Percentiles rank a stretch among this genome's conserved stretches.
Evolutionary conservation across 345 rosid genomes (phyloP).

Genomic region (Citrus mangshanensis): DNA sequence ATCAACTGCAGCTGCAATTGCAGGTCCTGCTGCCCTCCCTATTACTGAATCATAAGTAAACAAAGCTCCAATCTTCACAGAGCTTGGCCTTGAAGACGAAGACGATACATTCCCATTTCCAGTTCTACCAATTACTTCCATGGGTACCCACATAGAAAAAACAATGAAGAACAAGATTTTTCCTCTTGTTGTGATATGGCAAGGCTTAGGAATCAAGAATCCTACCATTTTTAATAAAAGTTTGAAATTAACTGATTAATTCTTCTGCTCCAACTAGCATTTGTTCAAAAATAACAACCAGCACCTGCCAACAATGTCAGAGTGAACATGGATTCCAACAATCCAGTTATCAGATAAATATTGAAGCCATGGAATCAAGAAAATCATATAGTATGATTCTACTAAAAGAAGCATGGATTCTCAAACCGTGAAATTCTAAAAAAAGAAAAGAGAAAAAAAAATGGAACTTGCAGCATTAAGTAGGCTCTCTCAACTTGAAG

Average conservation of each 20-base stretch:
- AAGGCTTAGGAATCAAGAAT: slow-evolving; percentile 19
- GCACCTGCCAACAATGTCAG: slow-evolving; percentile 17
- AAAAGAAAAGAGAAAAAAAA: not conserved
- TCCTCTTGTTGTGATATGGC: slow-evolving; percentile 16
- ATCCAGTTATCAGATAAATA: not conserved
- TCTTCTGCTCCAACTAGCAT: slow-evolving; percentile 22
- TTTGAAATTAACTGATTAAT: slow-evolving; percentile 10
- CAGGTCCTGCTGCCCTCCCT: slow-evolving; percentile 67
- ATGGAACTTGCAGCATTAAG: not conserved
- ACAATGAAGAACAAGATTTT: slow-evolving; percentile 29
- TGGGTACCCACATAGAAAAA: slow-evolving; percentile 36
- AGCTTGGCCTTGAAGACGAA: slow-evolving; percentile 42
- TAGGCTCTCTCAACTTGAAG: not conserved
- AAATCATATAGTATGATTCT: slow-evolving; percentile 1
- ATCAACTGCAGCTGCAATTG: slow-evolving; percentile 58
- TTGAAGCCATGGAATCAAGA: not conserved
- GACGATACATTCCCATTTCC: slow-evolving; percentile 39
- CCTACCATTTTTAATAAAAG: slow-evolving; percentile 30
- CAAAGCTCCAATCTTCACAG: slow-evolving; percentile 65
- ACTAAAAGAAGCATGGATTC: not conserved
- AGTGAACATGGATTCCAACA: slow-evolving; percentile 16
- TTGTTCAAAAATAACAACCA: not conserved
- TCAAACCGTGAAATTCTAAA: not conserved
- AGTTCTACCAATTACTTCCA: slow-evolving; percentile 32
- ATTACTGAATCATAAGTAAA: slow-evolving; percentile 70